Base-by-base conservation (phyloP, 2,329 filamentous ascomycete species). In the Trichoderma polysporum region DNA sequence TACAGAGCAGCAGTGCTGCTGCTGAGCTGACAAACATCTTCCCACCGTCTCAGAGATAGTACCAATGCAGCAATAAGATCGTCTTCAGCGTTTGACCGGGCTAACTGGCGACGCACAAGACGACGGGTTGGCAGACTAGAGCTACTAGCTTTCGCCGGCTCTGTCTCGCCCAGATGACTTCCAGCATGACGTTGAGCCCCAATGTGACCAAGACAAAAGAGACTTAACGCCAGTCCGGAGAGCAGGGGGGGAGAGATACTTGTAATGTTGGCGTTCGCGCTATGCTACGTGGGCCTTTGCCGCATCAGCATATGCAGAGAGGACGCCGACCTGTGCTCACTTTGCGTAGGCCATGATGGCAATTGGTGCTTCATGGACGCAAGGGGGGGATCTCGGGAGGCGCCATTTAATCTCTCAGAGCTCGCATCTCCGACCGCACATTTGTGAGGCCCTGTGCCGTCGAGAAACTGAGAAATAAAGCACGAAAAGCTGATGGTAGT, bases 111-210 rank as follows among this genome's bases (percentile, higher is more conserved):
- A 52, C 39, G 60, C 37, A 31, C 27, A 29, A 39, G 45, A 39
- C 27, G 50, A n/a, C 17, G 13, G 50, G 25, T 2, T n/a, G 45
- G 52, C 53, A 31, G 29, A 10, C 31, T 58, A 49, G 54, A 27
- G 31, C 35, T 52, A 37, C 50, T 64, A 56, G 61, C 33, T 59
- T 53, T 66, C 47, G 50, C 57, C 47, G 57, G 57, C 35, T 17
- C 49, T 54, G 45, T 37, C 49, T 66, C 35, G 49, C 56, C 57
- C 64, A 66, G 52, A 62, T 67, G 66, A 70, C 68, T 68, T 69
- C 62, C 45, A 56, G 57, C 68, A 71, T 71, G 70, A 71, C 70
- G 70, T 71, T 69, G 68, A 65, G 66, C 45, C 66, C 66, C 65
- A 67, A 56, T 67, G 47, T 69, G 68, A 70, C 69, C 68, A 68